Conservation (phyloP, 2,329 filamentous ascomycete species). For the Thelonectria blattea region DNA sequence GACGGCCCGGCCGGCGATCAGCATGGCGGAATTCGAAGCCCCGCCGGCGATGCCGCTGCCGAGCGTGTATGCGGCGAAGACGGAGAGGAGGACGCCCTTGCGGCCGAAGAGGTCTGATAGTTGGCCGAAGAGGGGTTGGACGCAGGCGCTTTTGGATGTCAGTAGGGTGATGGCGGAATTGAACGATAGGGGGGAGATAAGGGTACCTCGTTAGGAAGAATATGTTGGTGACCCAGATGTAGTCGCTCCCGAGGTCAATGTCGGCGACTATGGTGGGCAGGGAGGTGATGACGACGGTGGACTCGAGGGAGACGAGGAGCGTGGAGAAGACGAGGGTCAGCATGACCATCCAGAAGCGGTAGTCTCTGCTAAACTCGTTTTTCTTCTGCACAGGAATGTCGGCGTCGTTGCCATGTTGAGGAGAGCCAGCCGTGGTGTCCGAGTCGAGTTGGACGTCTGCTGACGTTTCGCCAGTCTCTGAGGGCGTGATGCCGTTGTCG, state of each 20-base stretch:
- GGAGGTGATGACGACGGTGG: slow-evolving; percentile 36
- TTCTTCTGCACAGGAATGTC: not conserved
- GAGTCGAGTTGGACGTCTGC: not conserved
- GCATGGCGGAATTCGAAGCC: slow-evolving; percentile 45
- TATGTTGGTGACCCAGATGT: slow-evolving; percentile 40
- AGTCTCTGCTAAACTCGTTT: slow-evolving; percentile 23
- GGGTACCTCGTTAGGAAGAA: slow-evolving; percentile 35
- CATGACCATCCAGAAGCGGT: slow-evolving; percentile 40
- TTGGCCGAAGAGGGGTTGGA: slow-evolving; percentile 59
- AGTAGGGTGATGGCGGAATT: not conserved
- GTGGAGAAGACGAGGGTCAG: slow-evolving; percentile 29
- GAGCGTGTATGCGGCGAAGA: slow-evolving; percentile 55
- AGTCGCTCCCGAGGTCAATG: slow-evolving; percentile 32
- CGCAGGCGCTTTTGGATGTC: slow-evolving; percentile 26
- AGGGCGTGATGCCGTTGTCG: not conserved
- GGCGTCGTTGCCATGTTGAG: not conserved
- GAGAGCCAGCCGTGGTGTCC: not conserved
- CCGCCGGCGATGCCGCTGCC: slow-evolving; percentile 57
- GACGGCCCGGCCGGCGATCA: slow-evolving; percentile 51
- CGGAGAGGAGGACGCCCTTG: slow-evolving; percentile 46
- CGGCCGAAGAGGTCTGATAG: slow-evolving; percentile 60
- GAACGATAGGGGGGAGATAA: not conserved
- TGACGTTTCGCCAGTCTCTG: not conserved
- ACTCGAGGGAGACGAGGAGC: slow-evolving; percentile 33
- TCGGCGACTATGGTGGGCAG: slow-evolving; percentile 37